Conservation (phyloP, 2,329 filamentous ascomycete species). For the Aspergillus cejpii region DNA sequence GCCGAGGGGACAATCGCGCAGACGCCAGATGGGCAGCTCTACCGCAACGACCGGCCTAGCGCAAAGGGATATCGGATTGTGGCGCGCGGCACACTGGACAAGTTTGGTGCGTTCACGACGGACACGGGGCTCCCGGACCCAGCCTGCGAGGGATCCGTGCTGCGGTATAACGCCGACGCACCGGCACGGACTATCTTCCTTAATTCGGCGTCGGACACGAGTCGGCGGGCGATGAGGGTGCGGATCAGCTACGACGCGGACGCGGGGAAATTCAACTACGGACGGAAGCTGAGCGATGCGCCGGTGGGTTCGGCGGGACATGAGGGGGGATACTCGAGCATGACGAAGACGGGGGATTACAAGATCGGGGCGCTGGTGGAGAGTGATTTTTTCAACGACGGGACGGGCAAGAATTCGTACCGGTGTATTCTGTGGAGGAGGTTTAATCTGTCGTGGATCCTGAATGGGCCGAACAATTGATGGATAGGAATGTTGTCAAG, state of each 20-base stretch:
- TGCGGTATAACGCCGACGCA: conserved; percentile 4
- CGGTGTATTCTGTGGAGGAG: conserved; percentile 6
- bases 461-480: conserved; percentile 8
- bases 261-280: conserved; percentile 4
- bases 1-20: conserved; percentile 3
- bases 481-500: background rate
- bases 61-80: conserved; percentile 3
- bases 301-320: conserved; percentile 1
- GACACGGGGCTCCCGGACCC: conserved; percentile 6
- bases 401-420: conserved; percentile 1
- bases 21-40: conserved; percentile 4
- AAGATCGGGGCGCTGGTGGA: conserved; percentile 6
- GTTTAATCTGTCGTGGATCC: conserved; percentile 9
- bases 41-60: conserved; percentile 3
- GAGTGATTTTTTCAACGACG: conserved; percentile 7
- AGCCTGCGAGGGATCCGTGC: conserved; percentile 5
- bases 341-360: conserved; percentile 6
- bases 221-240: conserved; percentile 5
- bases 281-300: conserved; percentile 5
- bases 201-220: conserved; percentile 2
- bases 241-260: conserved; percentile 6
- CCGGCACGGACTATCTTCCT: conserved; percentile 7
- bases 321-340: conserved; percentile 7
- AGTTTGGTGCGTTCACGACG: conserved; percentile 1
- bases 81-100: conserved; percentile 1